Conservation (phyloP, 768 basidiomycete species). For the Naganishia vishniacii region DNA sequence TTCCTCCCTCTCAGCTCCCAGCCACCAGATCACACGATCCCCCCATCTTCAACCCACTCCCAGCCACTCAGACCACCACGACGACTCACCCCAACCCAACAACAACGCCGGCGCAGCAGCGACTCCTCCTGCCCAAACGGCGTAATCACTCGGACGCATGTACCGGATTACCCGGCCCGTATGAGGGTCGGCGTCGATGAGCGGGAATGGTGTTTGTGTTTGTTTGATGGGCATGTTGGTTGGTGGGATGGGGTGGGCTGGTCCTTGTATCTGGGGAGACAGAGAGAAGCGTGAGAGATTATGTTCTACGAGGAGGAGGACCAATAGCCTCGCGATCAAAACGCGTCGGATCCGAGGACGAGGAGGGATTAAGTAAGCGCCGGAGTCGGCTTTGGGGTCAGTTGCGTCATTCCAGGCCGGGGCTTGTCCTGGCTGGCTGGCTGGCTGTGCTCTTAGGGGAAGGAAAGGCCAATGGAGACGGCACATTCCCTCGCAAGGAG, state of each 20-base stretch:
- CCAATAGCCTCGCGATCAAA: slow-evolving; percentile 17
- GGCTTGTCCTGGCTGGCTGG: neutral
- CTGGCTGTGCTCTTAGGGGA: too few relatives aligned
- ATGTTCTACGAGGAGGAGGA: neutral
- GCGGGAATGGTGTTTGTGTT: slow-evolving; percentile 63
- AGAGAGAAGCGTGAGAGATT: neutral
- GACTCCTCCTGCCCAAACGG: slow-evolving; percentile 71
- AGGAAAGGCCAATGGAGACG: too few relatives aligned
- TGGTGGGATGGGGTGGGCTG: neutral
- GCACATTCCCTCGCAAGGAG: too few relatives aligned
- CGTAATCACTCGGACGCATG: slow-evolving; percentile 82
- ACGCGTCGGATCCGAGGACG: slow-evolving; percentile 9
- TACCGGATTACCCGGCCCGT: slow-evolving; percentile 78
- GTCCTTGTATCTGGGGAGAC: neutral
- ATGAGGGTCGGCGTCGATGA: slow-evolving; percentile 92
- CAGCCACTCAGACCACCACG: too few relatives aligned
- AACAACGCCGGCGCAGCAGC: slow-evolving; percentile 74
- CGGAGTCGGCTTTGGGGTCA: too few relatives aligned
- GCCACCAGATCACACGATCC: neutral
- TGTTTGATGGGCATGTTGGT: slow-evolving; percentile 42
- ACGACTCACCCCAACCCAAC: slow-evolving; percentile 49
- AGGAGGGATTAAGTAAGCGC: neutral
- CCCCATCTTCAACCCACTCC: neutral
- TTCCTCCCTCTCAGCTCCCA: neutral
- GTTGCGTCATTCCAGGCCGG: too few relatives aligned